Conservation (phyloP, 768 basidiomycete species). For the Glaciozyma martinii region DNA sequence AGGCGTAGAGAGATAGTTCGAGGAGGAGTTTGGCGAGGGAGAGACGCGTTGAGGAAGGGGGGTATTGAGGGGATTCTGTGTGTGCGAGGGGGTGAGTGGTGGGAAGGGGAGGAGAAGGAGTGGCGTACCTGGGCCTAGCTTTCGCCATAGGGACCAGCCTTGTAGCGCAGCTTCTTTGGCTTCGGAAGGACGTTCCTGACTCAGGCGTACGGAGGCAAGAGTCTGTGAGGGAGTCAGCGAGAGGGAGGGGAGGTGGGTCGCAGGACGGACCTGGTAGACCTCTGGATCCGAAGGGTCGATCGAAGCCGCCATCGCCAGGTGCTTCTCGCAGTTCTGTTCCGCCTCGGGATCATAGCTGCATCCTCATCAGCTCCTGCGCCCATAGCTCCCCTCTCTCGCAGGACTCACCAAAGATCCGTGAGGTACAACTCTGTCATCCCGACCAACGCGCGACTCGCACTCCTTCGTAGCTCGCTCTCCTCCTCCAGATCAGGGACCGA, state of each 20-base stretch:
- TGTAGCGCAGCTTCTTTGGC: slow-evolving; percentile 17
- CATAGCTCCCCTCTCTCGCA: not conserved
- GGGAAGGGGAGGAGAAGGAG: not conserved
- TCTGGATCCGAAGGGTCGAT: slow-evolving; percentile 35
- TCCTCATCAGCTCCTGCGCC: not conserved
- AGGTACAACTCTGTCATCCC: slow-evolving; percentile 38
- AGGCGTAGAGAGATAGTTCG: slow-evolving; percentile 17
- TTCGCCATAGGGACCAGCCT: slow-evolving; percentile 28
- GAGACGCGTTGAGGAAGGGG: slow-evolving; percentile 18
- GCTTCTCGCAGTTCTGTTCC: slow-evolving; percentile 33
- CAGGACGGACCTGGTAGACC: slow-evolving; percentile 27
- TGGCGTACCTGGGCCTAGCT: slow-evolving; percentile 16
- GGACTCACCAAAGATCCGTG: slow-evolving; percentile 35
- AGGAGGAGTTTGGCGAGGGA: slow-evolving; percentile 30
- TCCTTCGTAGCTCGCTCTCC: slow-evolving; percentile 30
- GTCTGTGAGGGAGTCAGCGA: slow-evolving; percentile 5
- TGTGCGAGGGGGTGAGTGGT: not conserved
- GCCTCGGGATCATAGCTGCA: slow-evolving; percentile 33
- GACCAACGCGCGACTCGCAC: slow-evolving; percentile 32
- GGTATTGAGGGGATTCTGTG: slow-evolving; percentile 22
- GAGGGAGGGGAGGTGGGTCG: not conserved
- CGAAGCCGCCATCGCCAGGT: slow-evolving; percentile 28
- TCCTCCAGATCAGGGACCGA: slow-evolving; percentile 16
- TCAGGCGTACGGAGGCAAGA: slow-evolving; percentile 29
- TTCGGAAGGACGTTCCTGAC: slow-evolving; percentile 23